These are phyloP conservation scores for Tilletiopsis washingtonensis DNA, from an alignment of 1,284 basidiomycete genomes.

Conservation along the genomic window DNA sequence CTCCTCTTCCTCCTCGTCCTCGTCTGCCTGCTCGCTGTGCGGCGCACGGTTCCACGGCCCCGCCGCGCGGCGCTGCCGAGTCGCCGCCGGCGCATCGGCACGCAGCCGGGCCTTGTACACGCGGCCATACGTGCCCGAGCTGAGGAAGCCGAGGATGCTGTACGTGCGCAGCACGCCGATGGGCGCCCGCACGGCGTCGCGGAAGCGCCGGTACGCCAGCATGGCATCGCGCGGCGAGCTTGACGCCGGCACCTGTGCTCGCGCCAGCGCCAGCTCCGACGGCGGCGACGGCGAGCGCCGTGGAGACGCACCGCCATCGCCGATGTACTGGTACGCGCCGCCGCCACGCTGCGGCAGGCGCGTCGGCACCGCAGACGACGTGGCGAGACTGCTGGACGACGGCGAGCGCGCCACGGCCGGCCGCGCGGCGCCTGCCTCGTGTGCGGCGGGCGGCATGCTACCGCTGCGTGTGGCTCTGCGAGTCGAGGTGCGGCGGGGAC, in stretches of 20 bases:
- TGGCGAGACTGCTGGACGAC: too few relatives aligned
- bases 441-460: too few relatives aligned
- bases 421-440: too few relatives aligned
- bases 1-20: slow-evolving; percentile 3
- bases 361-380: too few relatives aligned
- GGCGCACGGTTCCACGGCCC: background rate
- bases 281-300: too few relatives aligned
- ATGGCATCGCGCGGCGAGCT: slow-evolving; percentile 15
- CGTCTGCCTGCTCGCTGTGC: background rate
- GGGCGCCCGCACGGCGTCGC: slow-evolving; percentile 25
- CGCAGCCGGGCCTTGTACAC: slow-evolving; percentile 83
- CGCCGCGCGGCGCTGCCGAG: background rate
- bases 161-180: slow-evolving; percentile 52
- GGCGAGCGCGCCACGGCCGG: too few relatives aligned
- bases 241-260: slow-evolving; percentile 1
- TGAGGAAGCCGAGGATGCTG: slow-evolving; percentile 90
- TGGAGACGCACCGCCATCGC: too few relatives aligned
- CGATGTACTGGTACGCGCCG: too few relatives aligned
- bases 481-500: too few relatives aligned
- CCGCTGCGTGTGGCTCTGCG: too few relatives aligned
- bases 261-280: slow-evolving; percentile 5
- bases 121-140: slow-evolving; percentile 91
- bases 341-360: too few relatives aligned
- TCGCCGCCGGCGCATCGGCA: background rate
- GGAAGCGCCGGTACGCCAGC: slow-evolving; percentile 35